phyloP scores from a whole-genome alignment of 2,329 filamentous ascomycete species.

The Botrytis fabae region DNA sequence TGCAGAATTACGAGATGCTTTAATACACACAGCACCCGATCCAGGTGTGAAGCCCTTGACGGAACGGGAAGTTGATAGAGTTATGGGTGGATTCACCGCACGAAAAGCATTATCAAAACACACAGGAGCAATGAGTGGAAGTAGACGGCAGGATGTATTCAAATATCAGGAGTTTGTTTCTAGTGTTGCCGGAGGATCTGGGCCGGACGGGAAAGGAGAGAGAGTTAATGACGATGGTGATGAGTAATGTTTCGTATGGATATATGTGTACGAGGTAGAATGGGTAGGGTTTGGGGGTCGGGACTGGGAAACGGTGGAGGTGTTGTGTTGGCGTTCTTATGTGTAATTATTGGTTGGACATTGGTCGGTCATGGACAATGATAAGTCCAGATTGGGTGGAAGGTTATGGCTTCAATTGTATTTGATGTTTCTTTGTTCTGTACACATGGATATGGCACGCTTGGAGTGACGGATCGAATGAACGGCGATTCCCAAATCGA shows the following conservation, averaged over 20 bases:
- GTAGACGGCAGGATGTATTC: conserved; percentile 81
- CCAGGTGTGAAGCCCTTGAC: conserved; percentile 64
- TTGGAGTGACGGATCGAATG: neutral
- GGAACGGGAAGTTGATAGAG: conserved; percentile 76
- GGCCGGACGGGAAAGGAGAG: conserved; percentile 33
- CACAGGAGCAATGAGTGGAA: conserved; percentile 46
- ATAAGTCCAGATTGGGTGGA: conserved; percentile 16
- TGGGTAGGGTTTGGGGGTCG: conserved; percentile 5
- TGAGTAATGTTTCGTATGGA: conserved; percentile 22
- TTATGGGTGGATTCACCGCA: conserved; percentile 84
- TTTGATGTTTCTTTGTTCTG: neutral
- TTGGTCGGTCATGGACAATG: conserved; percentile 9
- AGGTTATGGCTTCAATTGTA: conserved; percentile 11
- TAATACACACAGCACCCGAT: conserved; percentile 80
- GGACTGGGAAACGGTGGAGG: conserved; percentile 8
- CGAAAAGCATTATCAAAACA: conserved; percentile 76
- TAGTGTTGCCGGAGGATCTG: conserved; percentile 37
- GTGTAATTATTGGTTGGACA: conserved; percentile 20
- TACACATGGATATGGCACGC: neutral
- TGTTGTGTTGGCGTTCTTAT: conserved; percentile 14
- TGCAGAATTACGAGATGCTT: conserved; percentile 75
- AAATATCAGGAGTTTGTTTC: conserved; percentile 87
- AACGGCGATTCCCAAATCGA: too few relatives aligned
- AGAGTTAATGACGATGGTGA: conserved; percentile 25
- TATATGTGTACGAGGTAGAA: conserved; percentile 15